Evolutionary conservation across 352 stramenopile genomes (phyloP).

Genomic region (Plasmopara muralis): DNA sequence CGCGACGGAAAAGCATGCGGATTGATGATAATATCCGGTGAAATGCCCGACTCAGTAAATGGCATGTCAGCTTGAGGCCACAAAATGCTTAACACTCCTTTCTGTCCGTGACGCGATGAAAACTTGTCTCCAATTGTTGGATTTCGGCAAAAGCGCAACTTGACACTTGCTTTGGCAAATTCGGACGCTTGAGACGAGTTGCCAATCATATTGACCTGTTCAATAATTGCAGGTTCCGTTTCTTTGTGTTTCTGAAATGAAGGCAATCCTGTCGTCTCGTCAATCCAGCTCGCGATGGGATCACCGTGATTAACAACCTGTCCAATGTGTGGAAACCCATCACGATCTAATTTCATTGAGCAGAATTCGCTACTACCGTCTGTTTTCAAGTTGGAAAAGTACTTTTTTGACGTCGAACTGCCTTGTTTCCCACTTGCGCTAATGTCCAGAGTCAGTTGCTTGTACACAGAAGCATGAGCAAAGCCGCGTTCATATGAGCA

Average conservation of each 20-base stretch:
- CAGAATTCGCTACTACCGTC: conserved; percentile 57
- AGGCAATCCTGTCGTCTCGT: conserved; percentile 90
- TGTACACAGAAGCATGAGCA: conserved; percentile 97
- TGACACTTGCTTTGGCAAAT: conserved; percentile 90
- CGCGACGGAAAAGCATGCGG: conserved; percentile 96
- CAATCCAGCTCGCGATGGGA: conserved; percentile 94
- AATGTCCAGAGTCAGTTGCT: conserved; percentile 95
- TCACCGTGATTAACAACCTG: conserved; percentile 93
- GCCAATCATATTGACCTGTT: conserved; percentile 89
- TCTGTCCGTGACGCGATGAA: conserved; percentile 98
- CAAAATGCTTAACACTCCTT: conserved; percentile 98
- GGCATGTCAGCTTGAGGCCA: conserved; percentile 99
- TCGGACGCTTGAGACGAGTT: conserved; percentile 58
- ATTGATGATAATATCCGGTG: conserved; percentile 99
- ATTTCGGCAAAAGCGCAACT: conserved; percentile 97
- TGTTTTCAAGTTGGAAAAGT: conserved; percentile 90
- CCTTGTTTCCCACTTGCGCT: conserved; percentile 56
- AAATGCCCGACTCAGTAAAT: conserved; percentile 98
- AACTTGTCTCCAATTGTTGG: conserved; percentile 99
- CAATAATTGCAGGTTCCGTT: conserved; percentile 95
- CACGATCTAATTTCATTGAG: conserved; percentile 86
- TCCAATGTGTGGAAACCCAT: conserved; percentile 96
- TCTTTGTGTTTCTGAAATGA: conserved; percentile 97
- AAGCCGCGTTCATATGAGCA: conserved; percentile 97
- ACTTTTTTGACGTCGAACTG: conserved; percentile 72